These are phyloP conservation scores for Xylariales sp. DNA, from an alignment of 2,329 filamentous ascomycete species.

Conservation along the genomic window DNA sequence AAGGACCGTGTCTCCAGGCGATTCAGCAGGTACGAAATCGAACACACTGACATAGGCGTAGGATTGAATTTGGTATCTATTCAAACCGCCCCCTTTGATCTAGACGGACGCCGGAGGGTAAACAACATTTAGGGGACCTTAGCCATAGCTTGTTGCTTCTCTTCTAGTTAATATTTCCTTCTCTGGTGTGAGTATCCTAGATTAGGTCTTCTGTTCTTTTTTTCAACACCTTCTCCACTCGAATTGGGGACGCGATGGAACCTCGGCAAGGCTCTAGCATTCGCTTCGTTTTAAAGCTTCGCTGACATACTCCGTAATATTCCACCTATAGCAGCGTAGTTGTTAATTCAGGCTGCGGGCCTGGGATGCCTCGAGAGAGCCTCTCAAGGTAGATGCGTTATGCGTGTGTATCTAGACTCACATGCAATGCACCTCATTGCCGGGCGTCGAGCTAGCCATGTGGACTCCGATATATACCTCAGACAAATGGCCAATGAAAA, in stretches of 20 bases:
- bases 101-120: neutral
- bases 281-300: neutral
- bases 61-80: neutral
- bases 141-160: neutral
- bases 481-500: slow-evolving; percentile 7
- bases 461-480: slow-evolving; percentile 3
- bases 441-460: slow-evolving; percentile 3
- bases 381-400: slow-evolving; percentile 1
- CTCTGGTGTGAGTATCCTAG: neutral
- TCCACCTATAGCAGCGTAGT: slow-evolving; percentile 1
- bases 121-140: neutral
- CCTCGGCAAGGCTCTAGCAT: neutral
- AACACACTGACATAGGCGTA: too few species aligned
- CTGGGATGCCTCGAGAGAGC: neutral
- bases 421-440: slow-evolving; percentile 12
- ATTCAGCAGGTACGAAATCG: neutral
- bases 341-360: slow-evolving; percentile 2
- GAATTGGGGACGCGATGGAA: slow-evolving; percentile 1
- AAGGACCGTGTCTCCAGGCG: neutral
- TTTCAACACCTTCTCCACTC: neutral
- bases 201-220: neutral
- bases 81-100: too few species aligned
- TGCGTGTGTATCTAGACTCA: slow-evolving; percentile 14
- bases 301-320: neutral
- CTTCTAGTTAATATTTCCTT: neutral